phyloP scores from a whole-genome alignment of 495 filamentous ascomycete species.

The Penicillium soppii region DNA sequence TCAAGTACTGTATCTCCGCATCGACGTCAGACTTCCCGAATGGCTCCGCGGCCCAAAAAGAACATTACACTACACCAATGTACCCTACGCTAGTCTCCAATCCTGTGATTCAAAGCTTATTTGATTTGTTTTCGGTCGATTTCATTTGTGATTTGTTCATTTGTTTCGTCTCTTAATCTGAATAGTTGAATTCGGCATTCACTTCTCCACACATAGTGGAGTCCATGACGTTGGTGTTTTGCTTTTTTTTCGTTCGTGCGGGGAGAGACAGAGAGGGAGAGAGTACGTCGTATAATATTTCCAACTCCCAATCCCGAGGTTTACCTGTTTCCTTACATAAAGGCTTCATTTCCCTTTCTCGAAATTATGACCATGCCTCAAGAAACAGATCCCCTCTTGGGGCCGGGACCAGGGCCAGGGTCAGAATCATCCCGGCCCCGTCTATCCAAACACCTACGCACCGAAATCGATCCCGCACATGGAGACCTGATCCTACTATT shows the following conservation, averaged over 20 bases:
- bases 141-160: too few species aligned
- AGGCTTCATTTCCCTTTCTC: neutral
- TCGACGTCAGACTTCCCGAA: slow-evolving; percentile 4
- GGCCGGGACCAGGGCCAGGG: neutral
- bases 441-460: slow-evolving; percentile 39
- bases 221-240: too few species aligned
- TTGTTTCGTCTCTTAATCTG: too few species aligned
- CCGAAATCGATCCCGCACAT: slow-evolving; percentile 52
- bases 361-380: slow-evolving; percentile 3
- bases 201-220: too few species aligned
- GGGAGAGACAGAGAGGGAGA: too few species aligned
- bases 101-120: too few species aligned
- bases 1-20: neutral
- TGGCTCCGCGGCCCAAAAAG: neutral
- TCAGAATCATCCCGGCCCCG: neutral
- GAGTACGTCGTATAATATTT: too few species aligned
- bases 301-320: too few species aligned
- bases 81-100: too few species aligned
- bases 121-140: too few species aligned
- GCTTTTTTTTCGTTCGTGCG: neutral
- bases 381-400: slow-evolving; percentile 12
- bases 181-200: too few species aligned
- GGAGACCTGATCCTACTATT: slow-evolving; percentile 62
- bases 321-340: neutral
- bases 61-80: neutral